These are phyloP conservation scores for Lactifluus hygrophoroides DNA, from an alignment of 768 basidiomycete species.

Conservation along the genomic window DNA sequence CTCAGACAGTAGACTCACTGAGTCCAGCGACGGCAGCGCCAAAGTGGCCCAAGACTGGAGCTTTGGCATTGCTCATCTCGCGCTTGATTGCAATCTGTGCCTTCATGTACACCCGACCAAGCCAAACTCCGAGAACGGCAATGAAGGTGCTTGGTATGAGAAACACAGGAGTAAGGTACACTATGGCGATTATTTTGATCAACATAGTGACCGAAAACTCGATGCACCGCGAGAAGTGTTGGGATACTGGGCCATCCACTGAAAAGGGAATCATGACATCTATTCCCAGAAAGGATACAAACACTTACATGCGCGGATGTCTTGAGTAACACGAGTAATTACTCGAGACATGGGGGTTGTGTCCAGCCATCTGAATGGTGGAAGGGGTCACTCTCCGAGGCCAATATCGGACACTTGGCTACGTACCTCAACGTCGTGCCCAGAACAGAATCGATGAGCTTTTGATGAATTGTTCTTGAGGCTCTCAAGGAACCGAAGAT, in stretches of 20 bases:
- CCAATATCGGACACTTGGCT: constrained; percentile 16
- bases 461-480: constrained; percentile 43
- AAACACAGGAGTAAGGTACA: constrained; percentile 33
- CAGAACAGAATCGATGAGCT: constrained; percentile 45
- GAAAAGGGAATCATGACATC: not conserved
- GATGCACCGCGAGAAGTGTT: constrained; percentile 23
- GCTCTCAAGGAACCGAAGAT: constrained; percentile 45
- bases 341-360: constrained; percentile 48
- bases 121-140: constrained; percentile 32
- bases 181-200: constrained; percentile 31
- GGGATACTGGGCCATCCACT: constrained; percentile 32
- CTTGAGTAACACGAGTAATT: constrained; percentile 57
- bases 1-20: constrained; percentile 24
- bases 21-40: constrained; percentile 44
- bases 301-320: constrained; percentile 37
- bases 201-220: constrained; percentile 30
- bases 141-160: constrained; percentile 32
- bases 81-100: constrained; percentile 50
- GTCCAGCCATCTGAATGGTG: constrained; percentile 37
- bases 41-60: constrained; percentile 44
- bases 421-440: constrained; percentile 55
- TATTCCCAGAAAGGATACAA: not conserved
- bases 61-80: constrained; percentile 43
- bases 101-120: constrained; percentile 45
- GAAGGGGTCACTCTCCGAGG: not conserved